Base-by-base conservation (phyloP, 2,329 filamentous ascomycete species). In the Pseudogymnoascus sp. region DNA sequence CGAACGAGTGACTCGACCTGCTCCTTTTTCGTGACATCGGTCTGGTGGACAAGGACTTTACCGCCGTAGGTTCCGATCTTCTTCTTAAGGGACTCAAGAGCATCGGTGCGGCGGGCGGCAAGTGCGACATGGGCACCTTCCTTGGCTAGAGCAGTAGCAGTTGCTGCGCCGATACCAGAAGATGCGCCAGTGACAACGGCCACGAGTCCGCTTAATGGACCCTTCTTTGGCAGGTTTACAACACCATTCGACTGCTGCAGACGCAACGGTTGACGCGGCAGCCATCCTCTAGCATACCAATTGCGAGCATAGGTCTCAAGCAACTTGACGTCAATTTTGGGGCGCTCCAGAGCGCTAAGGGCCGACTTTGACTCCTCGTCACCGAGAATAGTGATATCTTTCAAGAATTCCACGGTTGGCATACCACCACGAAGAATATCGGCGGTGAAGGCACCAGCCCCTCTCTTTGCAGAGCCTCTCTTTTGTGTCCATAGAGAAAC, bases 341-440 rank as follows among this genome's bases (percentile, higher is more conserved):
- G 87, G 4, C 88, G 81, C 66, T 84, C 78, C 1, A 92, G 64
- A 69, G 79, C 67, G 5, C 74, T 72, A 12, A 84, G 82, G 59
- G 84, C 79, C 0, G 87, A 83, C 42, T 82, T 79, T 0, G 89
- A 92, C 60, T 81, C 80, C 9, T 82, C 80, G 68, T 92, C 88
- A 71, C 89, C 85, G 40, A 93, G 83, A 1, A 92, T 85, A 0
- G 88, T 89, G 36, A 90, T 87, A 52, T 83, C 84, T 63, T 82
- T 80, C 59, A 92, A 74, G 68, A 88, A 88, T 12, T 89, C 87
- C 1, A 87, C 83, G 6, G 82, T 87, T 1, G 89, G 89, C 89
- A 92, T 92, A 64, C 89, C 89, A 65, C 88, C 87, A 58, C 88
- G 86, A 9, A 93, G 84, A 66, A 92, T 90, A 66, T 92, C 88